Evolutionary conservation across 2,329 filamentous ascomycete species (phyloP).

Genomic region (Ceratocystis diversiconidia): DNA sequence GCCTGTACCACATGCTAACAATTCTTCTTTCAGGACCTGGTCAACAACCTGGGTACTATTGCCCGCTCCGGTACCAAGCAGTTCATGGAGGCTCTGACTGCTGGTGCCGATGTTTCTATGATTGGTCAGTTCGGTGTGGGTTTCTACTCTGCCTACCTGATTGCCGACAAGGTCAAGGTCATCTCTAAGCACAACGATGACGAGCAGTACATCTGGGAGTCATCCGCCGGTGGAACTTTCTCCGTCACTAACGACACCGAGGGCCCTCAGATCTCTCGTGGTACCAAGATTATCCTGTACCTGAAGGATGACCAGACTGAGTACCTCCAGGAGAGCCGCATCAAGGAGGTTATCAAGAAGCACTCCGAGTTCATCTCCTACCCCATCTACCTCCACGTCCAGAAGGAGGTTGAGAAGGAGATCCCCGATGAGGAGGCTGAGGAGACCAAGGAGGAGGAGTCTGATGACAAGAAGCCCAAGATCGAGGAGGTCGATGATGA

Average conservation of each 20-base stretch:
- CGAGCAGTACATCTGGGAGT: constrained; percentile 99
- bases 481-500: constrained; percentile 90
- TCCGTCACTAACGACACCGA: constrained; percentile 81
- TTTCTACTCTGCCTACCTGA: constrained; percentile 99
- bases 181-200: constrained; percentile 99
- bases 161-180: constrained; percentile 90
- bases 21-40: constrained; percentile 55
- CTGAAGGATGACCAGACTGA: constrained; percentile 98
- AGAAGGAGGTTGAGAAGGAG: constrained; percentile 98
- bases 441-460: constrained; percentile 43
- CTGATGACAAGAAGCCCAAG: constrained; percentile 85
- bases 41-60: constrained; percentile 99
- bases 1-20: constrained; percentile 26
- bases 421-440: constrained; percentile 91
- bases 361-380: constrained; percentile 99
- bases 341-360: constrained; percentile 99
- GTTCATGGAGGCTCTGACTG: constrained; percentile 99
- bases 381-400: constrained; percentile 99
- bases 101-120: constrained; percentile 99
- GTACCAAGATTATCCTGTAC: constrained; percentile 96
- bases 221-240: constrained; percentile 92
- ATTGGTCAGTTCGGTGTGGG: constrained; percentile 99
- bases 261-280: constrained; percentile 78
- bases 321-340: constrained; percentile 96
- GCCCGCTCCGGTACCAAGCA: constrained; percentile 99